Conservation (phyloP, 2,329 filamentous ascomycete genomes). For the Rosellinia necatrix region DNA sequence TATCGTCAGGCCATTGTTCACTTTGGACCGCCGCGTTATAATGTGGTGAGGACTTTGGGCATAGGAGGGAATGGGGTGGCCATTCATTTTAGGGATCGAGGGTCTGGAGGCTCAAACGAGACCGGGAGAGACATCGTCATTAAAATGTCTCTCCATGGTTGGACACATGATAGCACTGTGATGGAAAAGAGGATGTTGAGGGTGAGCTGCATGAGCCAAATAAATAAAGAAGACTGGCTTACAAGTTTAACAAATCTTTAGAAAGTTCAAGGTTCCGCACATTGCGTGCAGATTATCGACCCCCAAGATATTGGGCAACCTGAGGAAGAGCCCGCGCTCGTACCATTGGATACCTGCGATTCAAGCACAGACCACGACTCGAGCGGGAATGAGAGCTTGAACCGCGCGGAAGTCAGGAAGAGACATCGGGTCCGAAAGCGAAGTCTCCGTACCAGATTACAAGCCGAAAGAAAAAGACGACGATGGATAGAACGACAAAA, state of each 20-base stretch:
- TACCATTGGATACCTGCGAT: conserved; percentile 1
- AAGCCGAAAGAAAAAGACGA: not conserved
- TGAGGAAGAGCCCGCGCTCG: not conserved
- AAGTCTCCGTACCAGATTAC: not conserved
- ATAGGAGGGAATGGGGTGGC: conserved; percentile 19
- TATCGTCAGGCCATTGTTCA: not conserved
- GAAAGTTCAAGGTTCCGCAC: conserved; percentile 33
- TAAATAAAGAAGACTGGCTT: not conserved
- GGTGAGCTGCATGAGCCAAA: not conserved
- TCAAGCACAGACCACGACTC: conserved; percentile 25
- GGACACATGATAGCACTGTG: not conserved
- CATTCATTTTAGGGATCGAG: conserved; percentile 13
- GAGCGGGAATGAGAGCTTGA: conserved; percentile 29
- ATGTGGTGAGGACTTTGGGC: conserved; percentile 1
- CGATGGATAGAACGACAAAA: not conserved
- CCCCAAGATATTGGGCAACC: conserved; percentile 5
- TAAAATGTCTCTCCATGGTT: conserved; percentile 15
- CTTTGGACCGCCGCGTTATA: conserved; percentile 7
- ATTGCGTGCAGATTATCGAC: conserved; percentile 29
- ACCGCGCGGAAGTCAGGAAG: not conserved
- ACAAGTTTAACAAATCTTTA: conserved; percentile 9
- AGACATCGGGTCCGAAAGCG: not conserved
- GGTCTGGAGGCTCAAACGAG: not conserved
- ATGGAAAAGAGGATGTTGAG: conserved; percentile 19
- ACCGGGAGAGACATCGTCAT: conserved; percentile 23